Conservation (phyloP, 2,329 filamentous ascomycete genomes). For the Penicillium sp. region DNA sequence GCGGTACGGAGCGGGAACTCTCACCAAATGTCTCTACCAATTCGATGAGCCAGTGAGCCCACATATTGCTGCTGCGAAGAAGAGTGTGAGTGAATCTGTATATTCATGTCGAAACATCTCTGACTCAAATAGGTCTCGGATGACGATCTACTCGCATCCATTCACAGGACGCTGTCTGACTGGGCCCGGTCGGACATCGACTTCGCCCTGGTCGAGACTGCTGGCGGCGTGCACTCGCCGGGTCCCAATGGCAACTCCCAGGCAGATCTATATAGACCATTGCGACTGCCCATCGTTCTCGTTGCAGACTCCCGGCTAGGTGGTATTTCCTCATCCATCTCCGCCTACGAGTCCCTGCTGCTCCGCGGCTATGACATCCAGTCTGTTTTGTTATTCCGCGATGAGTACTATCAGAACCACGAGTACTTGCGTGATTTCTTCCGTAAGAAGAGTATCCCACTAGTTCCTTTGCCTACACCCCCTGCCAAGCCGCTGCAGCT, state of each 20-base stretch:
- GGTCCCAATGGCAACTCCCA: conserved; percentile 70
- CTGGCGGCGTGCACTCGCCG: conserved; percentile 75
- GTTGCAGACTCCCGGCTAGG: conserved; percentile 71
- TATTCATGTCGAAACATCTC: not conserved
- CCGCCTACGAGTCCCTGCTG: conserved; percentile 70
- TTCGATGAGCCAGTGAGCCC: conserved; percentile 72
- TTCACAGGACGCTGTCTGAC: conserved; percentile 43
- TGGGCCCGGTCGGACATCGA: conserved; percentile 40
- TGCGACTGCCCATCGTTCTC: conserved; percentile 68
- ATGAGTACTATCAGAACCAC: conserved; percentile 62
- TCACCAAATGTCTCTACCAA: conserved; percentile 62
- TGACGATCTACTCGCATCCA: conserved; percentile 46
- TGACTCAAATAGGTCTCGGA: conserved; percentile 44
- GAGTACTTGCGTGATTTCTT: conserved; percentile 66
- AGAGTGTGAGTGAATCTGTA: conserved; percentile 22
- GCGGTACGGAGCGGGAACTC: conserved; percentile 52
- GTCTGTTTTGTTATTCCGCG: conserved; percentile 63
- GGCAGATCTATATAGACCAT: conserved; percentile 68
- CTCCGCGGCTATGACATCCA: conserved; percentile 75
- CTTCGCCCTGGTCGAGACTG: conserved; percentile 72
- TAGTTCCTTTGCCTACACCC: conserved; percentile 55
- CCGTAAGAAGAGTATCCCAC: conserved; percentile 51
- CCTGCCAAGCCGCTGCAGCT: conserved; percentile 42
- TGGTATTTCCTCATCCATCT: conserved; percentile 74
- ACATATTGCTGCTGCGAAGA: conserved; percentile 61